Percentiles rank a stretch among this genome's conserved stretches.
These are phyloP conservation scores for Conticribra guillardii DNA, from an alignment of 108 stramenopile species.

Conservation along the genomic window DNA sequence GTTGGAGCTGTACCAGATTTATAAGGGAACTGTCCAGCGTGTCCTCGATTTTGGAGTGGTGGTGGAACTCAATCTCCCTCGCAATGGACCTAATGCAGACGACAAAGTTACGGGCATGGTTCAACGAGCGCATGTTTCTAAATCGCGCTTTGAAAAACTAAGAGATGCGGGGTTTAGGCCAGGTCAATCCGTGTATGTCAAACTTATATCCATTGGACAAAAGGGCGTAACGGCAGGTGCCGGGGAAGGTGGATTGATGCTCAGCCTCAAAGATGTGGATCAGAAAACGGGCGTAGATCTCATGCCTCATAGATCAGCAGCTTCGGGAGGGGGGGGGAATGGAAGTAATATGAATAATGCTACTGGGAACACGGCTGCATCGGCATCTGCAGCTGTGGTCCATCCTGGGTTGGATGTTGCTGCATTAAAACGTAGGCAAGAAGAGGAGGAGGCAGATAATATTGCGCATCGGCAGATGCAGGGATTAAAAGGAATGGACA, in stretches of 20 bases:
- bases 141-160: slow-evolving; percentile 50
- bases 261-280: slow-evolving; percentile 95
- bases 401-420: slow-evolving; percentile 91
- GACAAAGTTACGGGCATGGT: slow-evolving; percentile 83
- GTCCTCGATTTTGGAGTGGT: slow-evolving; percentile 93
- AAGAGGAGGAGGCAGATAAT: slow-evolving; percentile 68
- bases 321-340: slow-evolving; percentile 17
- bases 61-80: slow-evolving; percentile 66
- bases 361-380: slow-evolving; percentile 16
- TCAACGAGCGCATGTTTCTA: slow-evolving; percentile 82
- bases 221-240: slow-evolving; percentile 39
- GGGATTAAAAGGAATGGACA: slow-evolving; percentile 19
- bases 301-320: slow-evolving; percentile 81
- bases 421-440: slow-evolving; percentile 68
- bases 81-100: neutral
- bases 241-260: slow-evolving; percentile 64
- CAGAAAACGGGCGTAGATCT: slow-evolving; percentile 90
- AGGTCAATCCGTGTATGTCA: slow-evolving; percentile 86
- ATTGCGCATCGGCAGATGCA: slow-evolving; percentile 46
- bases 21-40: slow-evolving; percentile 79
- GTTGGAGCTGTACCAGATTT: slow-evolving; percentile 81
- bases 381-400: slow-evolving; percentile 65
- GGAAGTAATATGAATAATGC: slow-evolving; percentile 17
- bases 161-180: slow-evolving; percentile 69
- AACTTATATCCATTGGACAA: slow-evolving; percentile 83